phyloP scores from a whole-genome alignment of 108 stramenopile species.

The Thalassiosira profunda region DNA sequence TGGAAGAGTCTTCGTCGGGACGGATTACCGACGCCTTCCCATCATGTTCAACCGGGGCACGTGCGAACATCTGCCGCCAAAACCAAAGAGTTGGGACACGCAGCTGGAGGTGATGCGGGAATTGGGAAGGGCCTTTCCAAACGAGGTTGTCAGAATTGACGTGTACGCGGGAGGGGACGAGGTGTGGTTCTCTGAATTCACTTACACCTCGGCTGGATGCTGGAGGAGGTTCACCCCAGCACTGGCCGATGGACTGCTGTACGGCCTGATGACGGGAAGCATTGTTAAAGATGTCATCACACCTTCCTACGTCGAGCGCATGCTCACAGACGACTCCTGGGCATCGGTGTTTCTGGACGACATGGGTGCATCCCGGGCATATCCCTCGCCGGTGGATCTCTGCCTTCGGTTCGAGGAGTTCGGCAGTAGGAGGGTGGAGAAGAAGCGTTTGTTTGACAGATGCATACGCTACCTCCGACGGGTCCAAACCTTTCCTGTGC shows the following conservation, averaged over 20 bases:
- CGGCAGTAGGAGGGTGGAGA: neutral
- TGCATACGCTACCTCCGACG: neutral
- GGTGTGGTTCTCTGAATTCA: slow-evolving; percentile 25
- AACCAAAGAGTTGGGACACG: slow-evolving; percentile 19
- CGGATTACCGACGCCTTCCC: slow-evolving; percentile 9
- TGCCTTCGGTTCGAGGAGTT: slow-evolving; percentile 13
- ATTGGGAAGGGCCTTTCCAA: slow-evolving; percentile 6
- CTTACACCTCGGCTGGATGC: slow-evolving; percentile 14
- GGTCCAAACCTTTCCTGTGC: neutral
- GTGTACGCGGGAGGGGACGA: slow-evolving; percentile 17
- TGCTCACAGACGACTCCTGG: slow-evolving; percentile 16
- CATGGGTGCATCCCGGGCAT: neutral
- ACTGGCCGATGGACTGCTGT: slow-evolving; percentile 15
- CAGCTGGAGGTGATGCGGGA: slow-evolving; percentile 1
- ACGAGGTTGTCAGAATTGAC: slow-evolving; percentile 10
- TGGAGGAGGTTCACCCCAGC: slow-evolving; percentile 11
- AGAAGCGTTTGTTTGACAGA: slow-evolving; percentile 3
- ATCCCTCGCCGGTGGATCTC: slow-evolving; percentile 24
- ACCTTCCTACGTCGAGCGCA: neutral
- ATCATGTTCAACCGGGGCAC: slow-evolving; percentile 8
- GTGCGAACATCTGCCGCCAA: neutral
- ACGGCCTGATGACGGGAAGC: neutral
- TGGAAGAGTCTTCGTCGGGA: slow-evolving; percentile 9
- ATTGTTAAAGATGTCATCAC: slow-evolving; percentile 1
- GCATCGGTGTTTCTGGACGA: slow-evolving; percentile 3